phyloP scores from a whole-genome alignment of 2,329 filamentous ascomycete genomes.

The Exophiala calicioides region DNA sequence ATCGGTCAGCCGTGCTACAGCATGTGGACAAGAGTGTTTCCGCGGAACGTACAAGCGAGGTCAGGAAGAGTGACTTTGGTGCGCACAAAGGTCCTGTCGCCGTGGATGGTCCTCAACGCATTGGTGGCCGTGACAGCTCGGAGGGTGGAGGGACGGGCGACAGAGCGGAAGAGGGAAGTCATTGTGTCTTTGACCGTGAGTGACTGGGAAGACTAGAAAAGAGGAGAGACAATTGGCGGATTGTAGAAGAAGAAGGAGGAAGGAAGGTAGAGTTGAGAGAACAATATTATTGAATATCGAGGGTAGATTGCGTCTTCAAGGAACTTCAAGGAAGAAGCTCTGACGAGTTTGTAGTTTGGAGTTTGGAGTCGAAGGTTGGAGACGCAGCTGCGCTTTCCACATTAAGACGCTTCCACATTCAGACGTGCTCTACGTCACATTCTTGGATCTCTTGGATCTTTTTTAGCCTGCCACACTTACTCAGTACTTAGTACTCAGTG shows the following conservation, averaged over 20 bases:
- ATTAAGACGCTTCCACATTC: too few species aligned
- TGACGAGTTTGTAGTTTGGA: too few species aligned
- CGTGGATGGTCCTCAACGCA: constrained; percentile 57
- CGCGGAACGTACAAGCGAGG: constrained; percentile 64
- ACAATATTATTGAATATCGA: background rate
- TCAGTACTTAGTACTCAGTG: too few species aligned
- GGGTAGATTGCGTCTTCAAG: too few species aligned
- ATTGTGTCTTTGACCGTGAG: constrained; percentile 49
- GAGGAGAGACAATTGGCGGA: background rate
- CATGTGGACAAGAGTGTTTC: constrained; percentile 3
- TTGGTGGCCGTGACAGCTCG: constrained; percentile 60
- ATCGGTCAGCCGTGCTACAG: background rate
- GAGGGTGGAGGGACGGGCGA: constrained; percentile 69
- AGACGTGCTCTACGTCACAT: too few species aligned
- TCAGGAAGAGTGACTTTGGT: constrained; percentile 93
- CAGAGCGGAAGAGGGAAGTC: constrained; percentile 74
- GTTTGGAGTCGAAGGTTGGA: too few species aligned
- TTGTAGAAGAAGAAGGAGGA: background rate
- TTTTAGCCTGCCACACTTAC: too few species aligned
- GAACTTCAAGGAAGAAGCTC: too few species aligned
- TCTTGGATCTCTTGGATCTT: too few species aligned
- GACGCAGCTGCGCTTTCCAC: too few species aligned
- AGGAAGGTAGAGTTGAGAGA: background rate
- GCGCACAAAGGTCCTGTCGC: constrained; percentile 74
- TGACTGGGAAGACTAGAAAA: background rate